Base-by-base conservation (phyloP, 1,284 basidiomycete genomes). In the Ustilago vetiveriae region DNA sequence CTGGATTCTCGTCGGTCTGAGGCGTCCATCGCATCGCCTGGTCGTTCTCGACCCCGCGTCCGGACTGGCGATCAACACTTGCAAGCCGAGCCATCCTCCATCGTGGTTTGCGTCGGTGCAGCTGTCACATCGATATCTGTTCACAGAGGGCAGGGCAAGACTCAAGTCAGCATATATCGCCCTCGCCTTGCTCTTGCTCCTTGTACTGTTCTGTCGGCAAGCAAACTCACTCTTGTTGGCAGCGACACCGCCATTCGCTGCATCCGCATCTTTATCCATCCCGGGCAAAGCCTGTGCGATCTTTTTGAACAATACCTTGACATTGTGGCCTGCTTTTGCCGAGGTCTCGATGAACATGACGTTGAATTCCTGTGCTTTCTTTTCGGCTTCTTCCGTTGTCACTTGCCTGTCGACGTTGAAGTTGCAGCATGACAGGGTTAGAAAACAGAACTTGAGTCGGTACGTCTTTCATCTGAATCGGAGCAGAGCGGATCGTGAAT, bases 331-430 rank as follows among this genome's bases (percentile, higher is more conserved):
- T 3, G 96, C 96, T 83, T 99, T 99, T 30, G 96, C 96, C 29
- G 93, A 96, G 4, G 96, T 98, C 85, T 99, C 96, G 89, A 98
- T 97, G 81, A 96, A 97, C 91, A 98, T 93, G 77, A 98, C 91
- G 79, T 90, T 90, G 67, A 96, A 86, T 82, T 96, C 90, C 50
- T 92, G 90, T n/a, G 94, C 88, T 78, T 92, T 92, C 59, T 90
- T 88, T 45, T 95, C 95, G 16, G 95, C 93, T 81, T 98, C 95
- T 82, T 99, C 96, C 6, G 94, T 87, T 6, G 95, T 98, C n/a
- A 99, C 95, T 89, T 98, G 93, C 70, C 94, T 77, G 60, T 21
- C 33, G 17, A 14, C 0, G 3, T 2, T 10, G 22, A 30, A 52
- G 27, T 24, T 10, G n/a, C 13, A 6, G 4, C 10, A 22, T 1